Evolutionary conservation across 2,329 filamentous ascomycete genomes (phyloP).

Genomic region (Seiridium cupressi): DNA sequence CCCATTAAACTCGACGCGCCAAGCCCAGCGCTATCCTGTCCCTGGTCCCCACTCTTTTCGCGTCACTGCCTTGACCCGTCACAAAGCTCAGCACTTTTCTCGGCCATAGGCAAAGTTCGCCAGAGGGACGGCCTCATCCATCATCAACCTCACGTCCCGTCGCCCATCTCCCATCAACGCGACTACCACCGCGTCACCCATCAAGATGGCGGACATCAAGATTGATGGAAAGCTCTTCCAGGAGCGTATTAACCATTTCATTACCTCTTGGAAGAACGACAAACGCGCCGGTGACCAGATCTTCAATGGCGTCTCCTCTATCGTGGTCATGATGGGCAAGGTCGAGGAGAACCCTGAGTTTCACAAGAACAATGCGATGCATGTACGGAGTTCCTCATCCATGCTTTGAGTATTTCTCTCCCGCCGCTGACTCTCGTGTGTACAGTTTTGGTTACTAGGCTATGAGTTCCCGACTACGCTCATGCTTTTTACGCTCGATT

Average conservation of each 20-base stretch:
- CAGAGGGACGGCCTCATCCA: not conserved
- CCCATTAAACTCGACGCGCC: slow-evolving; percentile 6
- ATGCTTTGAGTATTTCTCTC: not conserved
- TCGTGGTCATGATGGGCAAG: slow-evolving; percentile 92
- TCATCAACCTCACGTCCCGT: not conserved
- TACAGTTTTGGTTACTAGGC: slow-evolving; percentile 93
- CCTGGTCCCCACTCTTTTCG: slow-evolving; percentile 3
- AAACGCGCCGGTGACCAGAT: slow-evolving; percentile 82
- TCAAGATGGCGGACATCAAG: slow-evolving; percentile 76
- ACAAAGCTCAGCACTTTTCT: slow-evolving; percentile 6
- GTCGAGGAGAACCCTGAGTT: slow-evolving; percentile 84
- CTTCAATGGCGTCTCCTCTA: slow-evolving; percentile 83
- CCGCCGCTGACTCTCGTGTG: slow-evolving; percentile 11
- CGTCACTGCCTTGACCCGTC: slow-evolving; percentile 1
- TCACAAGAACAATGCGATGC: slow-evolving; percentile 94
- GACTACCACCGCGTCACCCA: slow-evolving; percentile 1
- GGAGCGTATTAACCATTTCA: slow-evolving; percentile 83
- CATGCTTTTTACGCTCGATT: slow-evolving; percentile 86
- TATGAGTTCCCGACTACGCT: slow-evolving; percentile 98
- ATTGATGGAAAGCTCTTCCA: slow-evolving; percentile 95
- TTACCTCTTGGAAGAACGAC: slow-evolving; percentile 94
- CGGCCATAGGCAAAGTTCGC: not conserved
- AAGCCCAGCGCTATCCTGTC: not conserved
- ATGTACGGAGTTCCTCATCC: slow-evolving; percentile 58
- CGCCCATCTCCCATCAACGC: slow-evolving; percentile 4